Conservation (phyloP, 352 stramenopile species). For the Hyaloperonospora brassicae region DNA sequence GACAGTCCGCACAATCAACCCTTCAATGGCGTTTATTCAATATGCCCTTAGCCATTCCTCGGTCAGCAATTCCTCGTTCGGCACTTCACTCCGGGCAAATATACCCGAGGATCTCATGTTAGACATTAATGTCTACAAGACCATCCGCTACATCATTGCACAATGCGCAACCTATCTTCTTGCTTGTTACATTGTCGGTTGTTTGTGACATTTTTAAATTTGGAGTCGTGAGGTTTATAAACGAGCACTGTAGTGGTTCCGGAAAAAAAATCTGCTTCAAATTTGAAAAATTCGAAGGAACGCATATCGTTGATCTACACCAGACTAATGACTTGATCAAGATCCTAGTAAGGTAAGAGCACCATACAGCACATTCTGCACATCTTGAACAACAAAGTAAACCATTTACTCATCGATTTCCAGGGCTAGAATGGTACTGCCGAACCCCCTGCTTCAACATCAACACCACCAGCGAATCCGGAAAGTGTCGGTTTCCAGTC, state of each 20-base stretch:
- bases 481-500: not conserved
- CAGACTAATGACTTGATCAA: conserved; percentile 3
- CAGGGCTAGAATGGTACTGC: not conserved
- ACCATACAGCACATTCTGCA: conserved; percentile 11
- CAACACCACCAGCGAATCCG: not conserved
- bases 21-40: not conserved
- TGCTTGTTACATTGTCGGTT: too few species aligned
- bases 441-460: not conserved
- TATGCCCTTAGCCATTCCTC: conserved; percentile 3
- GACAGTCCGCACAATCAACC: not conserved
- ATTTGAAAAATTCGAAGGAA: too few species aligned
- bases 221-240: too few species aligned
- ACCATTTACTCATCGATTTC: conserved; percentile 6
- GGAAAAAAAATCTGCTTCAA: too few species aligned
- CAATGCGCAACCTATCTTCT: too few species aligned
- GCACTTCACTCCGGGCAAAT: not conserved
- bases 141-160: too few species aligned
- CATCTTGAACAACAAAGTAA: conserved; percentile 2
- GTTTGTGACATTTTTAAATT: too few species aligned
- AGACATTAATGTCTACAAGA: not conserved
- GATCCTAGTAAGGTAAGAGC: not conserved
- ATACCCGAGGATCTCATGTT: conserved; percentile 7
- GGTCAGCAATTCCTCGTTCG: conserved; percentile 6
- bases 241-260: too few species aligned
- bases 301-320: not conserved